Evolutionary conservation across 129 eudicot genomes (phyloP).

Genomic region (Scalesia atractyloides): DNA sequence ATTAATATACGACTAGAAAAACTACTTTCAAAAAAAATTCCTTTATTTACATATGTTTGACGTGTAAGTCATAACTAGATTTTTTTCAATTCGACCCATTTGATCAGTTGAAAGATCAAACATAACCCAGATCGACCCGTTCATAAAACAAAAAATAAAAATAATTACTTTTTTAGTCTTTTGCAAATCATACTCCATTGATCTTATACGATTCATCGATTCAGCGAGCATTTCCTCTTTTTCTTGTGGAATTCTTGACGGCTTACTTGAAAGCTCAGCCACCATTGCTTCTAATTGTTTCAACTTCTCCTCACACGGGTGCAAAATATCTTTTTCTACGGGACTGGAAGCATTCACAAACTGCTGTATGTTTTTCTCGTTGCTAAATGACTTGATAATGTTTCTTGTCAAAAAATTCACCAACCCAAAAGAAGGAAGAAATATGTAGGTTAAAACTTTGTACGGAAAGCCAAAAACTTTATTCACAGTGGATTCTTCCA

Average conservation of each 20-base stretch:
- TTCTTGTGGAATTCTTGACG: conserved; percentile 79
- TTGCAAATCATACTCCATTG: conserved; percentile 91
- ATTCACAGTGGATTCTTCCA: conserved; percentile 34
- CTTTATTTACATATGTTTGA: too few species aligned
- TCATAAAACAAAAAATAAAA: not conserved
- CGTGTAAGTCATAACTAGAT: too few species aligned
- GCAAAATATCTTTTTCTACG: conserved; percentile 44
- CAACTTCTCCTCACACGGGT: conserved; percentile 75
- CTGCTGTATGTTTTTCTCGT: conserved; percentile 23
- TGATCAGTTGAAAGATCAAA: not conserved
- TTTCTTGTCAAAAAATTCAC: conserved; percentile 41
- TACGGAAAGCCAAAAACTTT: conserved; percentile 35
- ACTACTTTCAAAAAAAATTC: too few species aligned
- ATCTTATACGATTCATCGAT: conserved; percentile 76
- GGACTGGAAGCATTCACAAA: conserved; percentile 32
- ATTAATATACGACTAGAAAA: not conserved
- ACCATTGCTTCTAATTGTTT: conserved; percentile 69
- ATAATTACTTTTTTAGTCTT: conserved; percentile 73
- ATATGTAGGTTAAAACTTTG: conserved; percentile 51
- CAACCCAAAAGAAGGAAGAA: conserved; percentile 43
- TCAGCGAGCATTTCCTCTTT: conserved; percentile 80
- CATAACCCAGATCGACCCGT: not conserved
- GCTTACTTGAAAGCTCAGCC: conserved; percentile 71
- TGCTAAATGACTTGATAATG: conserved; percentile 25
- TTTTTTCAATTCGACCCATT: not conserved